Base-by-base conservation (phyloP, 2,329 filamentous ascomycete genomes). In the Zymoseptoria passerinii region DNA sequence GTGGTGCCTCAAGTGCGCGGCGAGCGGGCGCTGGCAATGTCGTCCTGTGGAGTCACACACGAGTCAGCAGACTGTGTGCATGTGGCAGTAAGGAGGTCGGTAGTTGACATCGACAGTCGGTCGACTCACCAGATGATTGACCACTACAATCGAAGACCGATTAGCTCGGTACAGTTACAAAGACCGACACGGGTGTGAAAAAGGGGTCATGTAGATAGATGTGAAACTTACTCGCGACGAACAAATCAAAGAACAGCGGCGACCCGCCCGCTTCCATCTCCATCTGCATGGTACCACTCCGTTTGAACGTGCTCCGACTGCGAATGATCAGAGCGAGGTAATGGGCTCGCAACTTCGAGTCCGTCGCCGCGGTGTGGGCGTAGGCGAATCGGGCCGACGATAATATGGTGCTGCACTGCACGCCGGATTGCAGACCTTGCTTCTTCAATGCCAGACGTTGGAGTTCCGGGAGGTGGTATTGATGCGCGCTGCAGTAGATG, bases 241-340 rank as follows among this genome's bases (percentile, higher is more conserved):
- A 96, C 50, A 96, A 79, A 71, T 96, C 92, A 71, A 96, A 96
- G 78, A 95, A 96, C 59, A 95, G 79, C 18, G 67, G 59, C 69
- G 88, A 88, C 56, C 90, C 90, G 28, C 92, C 92, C 61, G 84
- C 83, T 73, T 88, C 88, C 91, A 96, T 96, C 77, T 96, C 91
- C 66, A 89, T 83, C 76, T 96, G 92, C 91, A 96, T 95, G 3
- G 91, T 96, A 56, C 91, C 90, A 74, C 90, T 95, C 57, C 90
- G 82, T 80, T 95, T 96, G 76, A 96, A 96, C 1, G 90, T 95
- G 70, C 83, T 83, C 65, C 92, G 84, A 67, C 87, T 90, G 64
- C 91, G 86, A 71, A 96, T 95, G 75, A 96, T 95, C 70, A 96
- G 84, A 18, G 92, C 90, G 44, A 96, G 84, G 68, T 95, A 96